Evolutionary conservation across 768 basidiomycete genomes (phyloP).

Genomic region (Termitomyces sp.): DNA sequence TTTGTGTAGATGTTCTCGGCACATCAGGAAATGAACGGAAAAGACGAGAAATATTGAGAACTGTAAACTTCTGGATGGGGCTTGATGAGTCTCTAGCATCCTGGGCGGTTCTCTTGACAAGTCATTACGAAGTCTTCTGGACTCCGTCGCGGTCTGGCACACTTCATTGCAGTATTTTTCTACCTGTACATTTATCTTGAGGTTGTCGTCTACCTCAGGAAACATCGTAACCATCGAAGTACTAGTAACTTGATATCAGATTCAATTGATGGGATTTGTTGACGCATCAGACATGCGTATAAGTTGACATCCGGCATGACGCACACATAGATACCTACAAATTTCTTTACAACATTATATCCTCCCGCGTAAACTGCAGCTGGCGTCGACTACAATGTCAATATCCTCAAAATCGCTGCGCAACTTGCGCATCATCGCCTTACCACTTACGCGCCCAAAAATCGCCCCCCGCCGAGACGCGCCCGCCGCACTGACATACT

Average conservation of each 20-base stretch:
- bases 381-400: slow-evolving; percentile 12
- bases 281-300: background rate
- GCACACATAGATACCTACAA: background rate
- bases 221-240: background rate
- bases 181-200: background rate
- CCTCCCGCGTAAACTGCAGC: background rate
- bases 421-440: slow-evolving; percentile 38
- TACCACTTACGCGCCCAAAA: slow-evolving; percentile 37
- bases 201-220: background rate
- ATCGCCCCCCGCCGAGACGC: slow-evolving; percentile 5
- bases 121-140: background rate
- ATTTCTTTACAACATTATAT: background rate
- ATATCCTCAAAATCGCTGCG: slow-evolving; percentile 21
- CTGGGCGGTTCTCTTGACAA: background rate
- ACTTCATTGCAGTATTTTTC: background rate
- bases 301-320: slow-evolving; percentile 8
- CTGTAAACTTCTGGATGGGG: background rate
- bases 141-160: background rate
- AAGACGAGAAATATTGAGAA: background rate
- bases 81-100: background rate
- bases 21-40: too few relatives aligned
- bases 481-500: slow-evolving; percentile 28
- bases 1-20: background rate
- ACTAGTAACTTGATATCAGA: too few relatives aligned
- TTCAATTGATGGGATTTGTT: background rate